A percentile compares a stretch with the other conserved stretches of the same genome.
Conservation (phyloP, 2,329 filamentous ascomycete species). For the Alternaria ventricosa region DNA sequence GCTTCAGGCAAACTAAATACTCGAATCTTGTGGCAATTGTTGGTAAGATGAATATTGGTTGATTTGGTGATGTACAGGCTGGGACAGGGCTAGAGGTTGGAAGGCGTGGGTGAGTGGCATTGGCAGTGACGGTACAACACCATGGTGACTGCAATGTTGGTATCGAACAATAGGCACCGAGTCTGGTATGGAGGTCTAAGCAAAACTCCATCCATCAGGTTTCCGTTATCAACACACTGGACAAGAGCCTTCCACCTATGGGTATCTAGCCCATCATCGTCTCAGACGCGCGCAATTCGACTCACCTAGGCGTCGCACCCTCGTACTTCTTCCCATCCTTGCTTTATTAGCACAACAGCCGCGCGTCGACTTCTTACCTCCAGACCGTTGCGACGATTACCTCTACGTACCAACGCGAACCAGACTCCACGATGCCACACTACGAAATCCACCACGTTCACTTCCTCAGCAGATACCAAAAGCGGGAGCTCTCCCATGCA, state of each 20-base stretch:
- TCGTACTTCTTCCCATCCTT: neutral
- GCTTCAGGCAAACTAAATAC: no score
- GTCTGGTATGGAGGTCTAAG: no score
- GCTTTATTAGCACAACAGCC: neutral
- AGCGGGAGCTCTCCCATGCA: neutral
- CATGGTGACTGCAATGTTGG: neutral
- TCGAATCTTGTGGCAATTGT: no score
- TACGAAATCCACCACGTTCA: neutral
- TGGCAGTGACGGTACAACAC: neutral
- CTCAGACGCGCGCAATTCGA: neutral
- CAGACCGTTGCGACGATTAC: neutral
- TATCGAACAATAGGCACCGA: neutral
- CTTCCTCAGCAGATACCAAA: neutral
- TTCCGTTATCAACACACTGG: neutral
- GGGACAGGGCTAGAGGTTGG: no score
- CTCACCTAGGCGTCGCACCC: neutral
- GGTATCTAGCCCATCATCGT: neutral
- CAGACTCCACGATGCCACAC: neutral
- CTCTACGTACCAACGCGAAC: neutral
- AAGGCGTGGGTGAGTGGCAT: no score
- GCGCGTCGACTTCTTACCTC: neutral
- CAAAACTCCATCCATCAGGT: neutral
- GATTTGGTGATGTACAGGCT: neutral
- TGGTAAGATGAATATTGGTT: neutral
- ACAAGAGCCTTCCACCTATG: neutral